A percentile compares a stretch with the other conserved stretches of the same genome.
These are phyloP conservation scores for Backusella psychrophila DNA, from an alignment of 192 early-diverging fungal genomes.

Conservation along the genomic window DNA sequence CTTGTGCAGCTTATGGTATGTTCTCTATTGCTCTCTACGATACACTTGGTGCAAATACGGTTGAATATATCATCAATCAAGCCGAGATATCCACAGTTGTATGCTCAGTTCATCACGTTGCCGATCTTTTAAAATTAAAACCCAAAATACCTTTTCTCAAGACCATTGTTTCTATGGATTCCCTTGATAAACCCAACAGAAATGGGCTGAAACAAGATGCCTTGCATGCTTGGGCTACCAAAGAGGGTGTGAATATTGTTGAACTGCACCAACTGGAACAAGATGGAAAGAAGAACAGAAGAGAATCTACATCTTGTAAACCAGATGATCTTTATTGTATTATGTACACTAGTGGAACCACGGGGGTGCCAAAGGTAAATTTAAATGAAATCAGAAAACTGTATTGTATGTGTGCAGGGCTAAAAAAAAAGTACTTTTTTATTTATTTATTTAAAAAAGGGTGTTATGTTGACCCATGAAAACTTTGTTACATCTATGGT, in stretches of 20 bases:
- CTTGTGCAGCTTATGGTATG: conserved; percentile 55
- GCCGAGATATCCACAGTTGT: conserved; percentile 75
- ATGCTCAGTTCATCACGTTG: conserved; percentile 40
- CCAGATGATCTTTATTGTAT: conserved; percentile 63
- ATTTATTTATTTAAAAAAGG: conserved; percentile 11
- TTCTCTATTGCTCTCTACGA: conserved; percentile 84
- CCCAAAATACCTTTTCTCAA: conserved; percentile 62
- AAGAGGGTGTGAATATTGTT: conserved; percentile 36
- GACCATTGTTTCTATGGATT: conserved; percentile 68
- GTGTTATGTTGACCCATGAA: conserved; percentile 67
- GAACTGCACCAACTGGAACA: conserved; percentile 46
- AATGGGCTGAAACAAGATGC: background rate
- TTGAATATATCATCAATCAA: conserved; percentile 87
- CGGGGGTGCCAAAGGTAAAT: conserved; percentile 66
- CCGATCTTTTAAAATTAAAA: conserved; percentile 47
- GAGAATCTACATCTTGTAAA: conserved; percentile 48
- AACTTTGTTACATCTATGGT: conserved; percentile 53
- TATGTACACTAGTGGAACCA: conserved; percentile 84
- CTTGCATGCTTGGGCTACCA: conserved; percentile 40
- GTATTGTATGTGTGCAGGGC: background rate
- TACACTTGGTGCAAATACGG: conserved; percentile 77
- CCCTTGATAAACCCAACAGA: background rate
- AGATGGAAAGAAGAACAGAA: conserved; percentile 52
- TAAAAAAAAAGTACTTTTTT: background rate
- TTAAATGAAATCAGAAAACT: background rate